Evolutionary conservation across 495 filamentous ascomycete genomes (phyloP), one percentile per base, ranked within the genome.

Genomic region (Cercophora sp.): DNA sequence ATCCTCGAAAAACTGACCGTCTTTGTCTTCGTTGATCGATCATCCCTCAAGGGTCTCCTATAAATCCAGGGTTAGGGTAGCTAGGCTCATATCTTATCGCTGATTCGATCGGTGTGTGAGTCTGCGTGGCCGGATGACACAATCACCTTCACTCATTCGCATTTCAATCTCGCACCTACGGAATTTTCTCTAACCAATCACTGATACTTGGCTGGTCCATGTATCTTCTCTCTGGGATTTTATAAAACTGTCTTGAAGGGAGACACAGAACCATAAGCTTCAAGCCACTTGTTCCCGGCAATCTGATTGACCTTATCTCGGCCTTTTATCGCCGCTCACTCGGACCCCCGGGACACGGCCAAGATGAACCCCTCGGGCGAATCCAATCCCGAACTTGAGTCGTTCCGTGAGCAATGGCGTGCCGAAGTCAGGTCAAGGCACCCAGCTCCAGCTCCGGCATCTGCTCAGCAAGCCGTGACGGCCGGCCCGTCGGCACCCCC

Each of bases 381-480:
- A 8, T 43, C 62, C 19, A 69, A 65, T 36, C 64, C 65, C 0
- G 69, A 72, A 22, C 65, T 72, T 24, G 66, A 72, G 49, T 69
- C 65, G 8, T 72, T 72, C 52, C 64, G 69, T 1, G 62, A 65
- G 20, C 62, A 70, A 59, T 72, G 69, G 69, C 60, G 51, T 15
- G 64, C 69, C n/a, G 69, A 72, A 32, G 60, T 72, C 5, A 57
- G 50, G 37, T 55, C 62, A 0, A 64, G 54, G 37, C 43, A 54
- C 1, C 58, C 54, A 3, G 29, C 49, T 19, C 19, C 52, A 4
- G 23, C 31, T 6, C 23, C 51, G 0, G 31, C 34, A 10, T 4
- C 40, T 13, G 41, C 51, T 4, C 26, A 13, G 3, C 49, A 52
- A 16, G 8, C 29, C 19, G 37, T 19, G 10, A 6, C 46, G 5